Conservation (phyloP, 495 filamentous ascomycete species). For the Aspergillus bertholletiae region DNA sequence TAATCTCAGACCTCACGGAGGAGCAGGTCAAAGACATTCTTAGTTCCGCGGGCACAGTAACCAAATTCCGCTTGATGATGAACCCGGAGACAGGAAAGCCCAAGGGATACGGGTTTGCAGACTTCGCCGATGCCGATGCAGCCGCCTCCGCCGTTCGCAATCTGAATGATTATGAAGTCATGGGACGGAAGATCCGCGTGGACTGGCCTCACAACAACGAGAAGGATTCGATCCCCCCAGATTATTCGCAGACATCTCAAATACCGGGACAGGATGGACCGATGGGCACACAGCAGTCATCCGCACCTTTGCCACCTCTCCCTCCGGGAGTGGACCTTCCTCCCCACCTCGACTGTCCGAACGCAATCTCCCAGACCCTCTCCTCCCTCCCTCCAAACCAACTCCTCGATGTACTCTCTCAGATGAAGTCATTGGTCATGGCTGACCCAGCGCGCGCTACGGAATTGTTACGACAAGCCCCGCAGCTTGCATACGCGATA, state of each 20-base stretch:
- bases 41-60: constrained; percentile 77
- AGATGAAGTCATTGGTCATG: constrained; percentile 87
- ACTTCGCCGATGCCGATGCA: constrained; percentile 85
- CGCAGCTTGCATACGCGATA: constrained; percentile 91
- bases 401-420: constrained; percentile 87
- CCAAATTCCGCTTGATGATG: constrained; percentile 93
- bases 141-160: constrained; percentile 94
- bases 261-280: constrained; percentile 31
- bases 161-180: constrained; percentile 92
- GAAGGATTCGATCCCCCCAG: constrained; percentile 62
- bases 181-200: constrained; percentile 90
- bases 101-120: constrained; percentile 95
- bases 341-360: constrained; percentile 74
- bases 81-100: constrained; percentile 93
- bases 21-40: constrained; percentile 93
- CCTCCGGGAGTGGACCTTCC: constrained; percentile 81
- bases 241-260: constrained; percentile 40
- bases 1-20: constrained; percentile 74
- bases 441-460: constrained; percentile 79
- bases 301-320: constrained; percentile 64
- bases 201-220: constrained; percentile 92
- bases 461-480: constrained; percentile 82
- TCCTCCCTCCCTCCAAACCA: constrained; percentile 80
- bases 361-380: constrained; percentile 87
- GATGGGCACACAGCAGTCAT: constrained; percentile 31